Base-by-base conservation (phyloP, 176 grass and related monocot genomes). In the Aegilops sharonensis region DNA sequence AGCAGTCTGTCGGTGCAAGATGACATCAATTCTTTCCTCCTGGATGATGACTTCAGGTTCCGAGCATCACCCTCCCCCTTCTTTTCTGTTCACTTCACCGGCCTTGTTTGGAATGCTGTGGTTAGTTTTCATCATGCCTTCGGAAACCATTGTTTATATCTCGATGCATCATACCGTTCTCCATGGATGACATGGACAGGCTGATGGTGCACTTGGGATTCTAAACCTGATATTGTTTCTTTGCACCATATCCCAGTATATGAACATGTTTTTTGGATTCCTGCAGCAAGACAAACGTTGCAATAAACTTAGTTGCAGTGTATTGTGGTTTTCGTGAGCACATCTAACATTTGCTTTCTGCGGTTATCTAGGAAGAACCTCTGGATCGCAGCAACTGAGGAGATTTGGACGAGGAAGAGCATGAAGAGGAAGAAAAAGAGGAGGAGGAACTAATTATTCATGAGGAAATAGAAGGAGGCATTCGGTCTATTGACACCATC, bases 361-460 rank as follows among this genome's bases (percentile, higher is more conserved):
- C 40, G 40, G 11, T 4, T 66, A 35, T 67, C 62, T 32, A 95
- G 93, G 93, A 93, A 75, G 93, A 95, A 25, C 93, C 93, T 15
- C 81, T 87, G 66, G 91, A 95, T 66, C 89, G 88, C 30, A 93
- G 86, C 81, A 93, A 93, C 67, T 95, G 93, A 88, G 93, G 91
- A 89, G 93, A 95, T 78, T 81, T 95, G 9, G 40, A 43, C 40
- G 40, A 43, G 8, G 40, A 43, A 43, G 40, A 43, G 40, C 9
- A 43, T 43, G 9, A 43, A 43, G 40, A 43, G 40, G 40, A 43
- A 43, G 40, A 43, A 43, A 37, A 37, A 37, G 36, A 37, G 36
- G 40, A 43, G 40, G 40, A 43, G 40, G 9, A 43, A 43, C 40
- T 43, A 43, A 43, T 43, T 43, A 43, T 43, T 43, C 40, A 43